Conservation (phyloP, 306 rosid species). For the Inga laurina region DNA sequence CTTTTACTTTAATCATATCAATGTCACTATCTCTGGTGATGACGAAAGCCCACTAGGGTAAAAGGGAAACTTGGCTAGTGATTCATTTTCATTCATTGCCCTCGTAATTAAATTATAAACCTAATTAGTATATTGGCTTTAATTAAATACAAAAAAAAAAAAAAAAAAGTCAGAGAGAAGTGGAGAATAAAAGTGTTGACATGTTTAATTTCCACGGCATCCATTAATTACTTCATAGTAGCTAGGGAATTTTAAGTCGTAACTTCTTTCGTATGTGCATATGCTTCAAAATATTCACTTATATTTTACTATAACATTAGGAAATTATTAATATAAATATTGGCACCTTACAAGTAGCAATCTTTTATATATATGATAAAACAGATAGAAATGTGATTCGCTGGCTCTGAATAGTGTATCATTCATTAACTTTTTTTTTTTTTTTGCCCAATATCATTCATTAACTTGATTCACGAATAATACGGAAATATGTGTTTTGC, state of each 20-base stretch:
- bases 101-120: neutral
- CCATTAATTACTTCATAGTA: neutral
- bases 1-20: neutral
- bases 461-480: neutral
- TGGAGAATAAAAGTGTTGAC: conserved; percentile 31
- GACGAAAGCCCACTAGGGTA: conserved; percentile 24
- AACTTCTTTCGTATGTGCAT: neutral
- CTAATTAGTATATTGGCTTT: neutral
- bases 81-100: neutral
- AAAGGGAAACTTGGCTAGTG: neutral
- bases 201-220: neutral
- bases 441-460: no score
- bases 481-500: neutral
- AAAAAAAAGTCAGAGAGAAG: neutral
- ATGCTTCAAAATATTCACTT: neutral
- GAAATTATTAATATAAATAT: neutral
- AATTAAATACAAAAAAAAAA: neutral
- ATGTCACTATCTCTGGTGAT: neutral
- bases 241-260: neutral
- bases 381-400: neutral
- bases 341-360: neutral
- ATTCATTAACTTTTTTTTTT: no score
- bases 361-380: no score
- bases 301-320: neutral
- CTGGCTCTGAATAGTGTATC: no score